phyloP scores from a whole-genome alignment of 1,284 basidiomycete genomes.

The Trametes hirsuta region DNA sequence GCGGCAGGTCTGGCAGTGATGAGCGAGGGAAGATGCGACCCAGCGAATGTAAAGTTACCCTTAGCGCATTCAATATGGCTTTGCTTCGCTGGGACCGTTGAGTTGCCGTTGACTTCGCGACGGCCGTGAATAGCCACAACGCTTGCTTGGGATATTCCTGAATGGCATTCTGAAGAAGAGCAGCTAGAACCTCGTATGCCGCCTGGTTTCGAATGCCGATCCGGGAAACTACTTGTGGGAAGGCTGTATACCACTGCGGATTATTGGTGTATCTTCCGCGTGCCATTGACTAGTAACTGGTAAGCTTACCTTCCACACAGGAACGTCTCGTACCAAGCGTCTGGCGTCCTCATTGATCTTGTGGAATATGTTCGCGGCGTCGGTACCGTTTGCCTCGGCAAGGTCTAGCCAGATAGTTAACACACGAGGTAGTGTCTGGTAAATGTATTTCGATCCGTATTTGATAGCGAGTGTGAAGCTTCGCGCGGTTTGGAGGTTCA shows the following conservation, averaged over 20 bases:
- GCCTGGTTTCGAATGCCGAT: constrained; percentile 81
- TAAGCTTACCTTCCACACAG: constrained; percentile 74
- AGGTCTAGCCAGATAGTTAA: constrained; percentile 96
- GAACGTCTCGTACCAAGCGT: constrained; percentile 61
- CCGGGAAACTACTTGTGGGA: constrained; percentile 96
- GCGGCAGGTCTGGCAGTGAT: constrained; percentile 34
- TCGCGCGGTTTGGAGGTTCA: constrained; percentile 67
- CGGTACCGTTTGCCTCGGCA: constrained; percentile 61
- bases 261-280: neutral
- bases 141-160: constrained; percentile 89
- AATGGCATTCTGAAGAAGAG: constrained; percentile 78
- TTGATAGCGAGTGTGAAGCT: constrained; percentile 79
- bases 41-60: constrained; percentile 45
- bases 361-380: constrained; percentile 46
- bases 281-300: neutral
- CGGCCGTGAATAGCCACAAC: constrained; percentile 92
- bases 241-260: constrained; percentile 92
- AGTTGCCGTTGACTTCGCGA: constrained; percentile 82
- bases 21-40: neutral
- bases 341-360: constrained; percentile 61
- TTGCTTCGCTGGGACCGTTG: constrained; percentile 67
- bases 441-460: constrained; percentile 94
- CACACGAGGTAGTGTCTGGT: constrained; percentile 93
- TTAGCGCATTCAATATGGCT: constrained; percentile 68
- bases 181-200: constrained; percentile 69